phyloP scores from a whole-genome alignment of 1,284 basidiomycete species.

The Ustilago nuda region DNA sequence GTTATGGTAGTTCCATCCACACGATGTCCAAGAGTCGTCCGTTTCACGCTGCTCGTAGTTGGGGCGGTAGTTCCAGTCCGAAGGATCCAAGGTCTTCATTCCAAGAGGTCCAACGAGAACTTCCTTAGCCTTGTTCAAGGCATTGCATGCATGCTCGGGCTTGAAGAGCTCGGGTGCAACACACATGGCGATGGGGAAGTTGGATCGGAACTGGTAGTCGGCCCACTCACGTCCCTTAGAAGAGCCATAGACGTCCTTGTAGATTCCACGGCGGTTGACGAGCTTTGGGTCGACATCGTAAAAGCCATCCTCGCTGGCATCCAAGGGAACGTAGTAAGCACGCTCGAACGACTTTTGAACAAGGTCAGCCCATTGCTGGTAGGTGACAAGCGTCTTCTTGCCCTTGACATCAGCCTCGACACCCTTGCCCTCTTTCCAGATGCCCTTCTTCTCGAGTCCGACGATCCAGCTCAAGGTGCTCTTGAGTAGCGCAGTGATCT shows the following conservation, averaged over 20 bases:
- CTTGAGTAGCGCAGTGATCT: constrained; percentile 92
- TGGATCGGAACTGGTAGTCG: constrained; percentile 86
- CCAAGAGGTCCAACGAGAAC: constrained; percentile 58
- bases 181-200: constrained; percentile 92
- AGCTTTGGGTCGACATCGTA: constrained; percentile 80
- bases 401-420: constrained; percentile 82
- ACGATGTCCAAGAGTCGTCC: constrained; percentile 47
- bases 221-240: constrained; percentile 78
- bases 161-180: constrained; percentile 96
- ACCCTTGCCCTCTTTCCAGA: constrained; percentile 82
- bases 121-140: constrained; percentile 56
- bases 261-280: constrained; percentile 91
- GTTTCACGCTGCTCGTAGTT: constrained; percentile 63
- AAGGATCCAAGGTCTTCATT: constrained; percentile 63
- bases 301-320: constrained; percentile 78
- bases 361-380: constrained; percentile 87
- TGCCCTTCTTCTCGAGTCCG: constrained; percentile 76
- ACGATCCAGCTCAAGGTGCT: constrained; percentile 91
- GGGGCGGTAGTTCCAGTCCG: constrained; percentile 62
- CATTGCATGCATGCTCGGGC: constrained; percentile 80
- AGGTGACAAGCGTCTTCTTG: constrained; percentile 79
- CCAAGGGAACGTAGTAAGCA: constrained; percentile 88
- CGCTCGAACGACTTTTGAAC: constrained; percentile 89
- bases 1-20: constrained; percentile 71
- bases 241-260: constrained; percentile 90